Conservation (phyloP, 768 basidiomycete species). For the Leccinum subtestaceum region DNA sequence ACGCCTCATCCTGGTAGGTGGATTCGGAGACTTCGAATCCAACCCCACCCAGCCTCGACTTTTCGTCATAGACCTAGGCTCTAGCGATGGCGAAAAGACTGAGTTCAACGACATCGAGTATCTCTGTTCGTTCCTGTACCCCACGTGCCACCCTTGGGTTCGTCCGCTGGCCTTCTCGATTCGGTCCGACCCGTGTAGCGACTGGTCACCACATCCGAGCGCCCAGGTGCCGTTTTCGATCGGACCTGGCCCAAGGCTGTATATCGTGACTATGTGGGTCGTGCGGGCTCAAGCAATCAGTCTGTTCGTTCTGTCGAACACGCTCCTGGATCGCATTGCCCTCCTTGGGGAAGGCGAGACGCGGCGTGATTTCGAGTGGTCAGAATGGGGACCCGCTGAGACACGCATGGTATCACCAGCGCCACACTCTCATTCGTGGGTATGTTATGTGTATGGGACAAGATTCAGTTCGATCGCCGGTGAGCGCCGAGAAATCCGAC, state of each 20-base stretch:
- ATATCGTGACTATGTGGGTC: constrained; percentile 46
- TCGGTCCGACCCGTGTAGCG: constrained; percentile 53
- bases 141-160: constrained; percentile 31
- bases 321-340: constrained; percentile 31
- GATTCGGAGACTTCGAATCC: constrained; percentile 21
- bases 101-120: constrained; percentile 32
- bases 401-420: constrained; percentile 42
- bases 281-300: constrained; percentile 31
- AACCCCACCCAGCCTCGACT: constrained; percentile 28
- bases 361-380: constrained; percentile 39
- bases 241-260: constrained; percentile 41
- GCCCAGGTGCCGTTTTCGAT: constrained; percentile 46
- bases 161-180: constrained; percentile 38
- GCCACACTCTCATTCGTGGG: constrained; percentile 47
- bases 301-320: constrained; percentile 43
- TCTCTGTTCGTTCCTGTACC: constrained; percentile 42
- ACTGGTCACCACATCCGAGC: constrained; percentile 38
- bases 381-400: constrained; percentile 49
- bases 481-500: constrained; percentile 11
- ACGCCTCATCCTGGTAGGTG: constrained; percentile 37
- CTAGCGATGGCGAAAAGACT: constrained; percentile 29
- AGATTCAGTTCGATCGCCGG: constrained; percentile 37
- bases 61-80: constrained; percentile 41
- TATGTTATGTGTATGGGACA: constrained; percentile 55
- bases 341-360: constrained; percentile 14